Conservation (phyloP, 352 stramenopile species). For the Phytophthora uliginosa region DNA sequence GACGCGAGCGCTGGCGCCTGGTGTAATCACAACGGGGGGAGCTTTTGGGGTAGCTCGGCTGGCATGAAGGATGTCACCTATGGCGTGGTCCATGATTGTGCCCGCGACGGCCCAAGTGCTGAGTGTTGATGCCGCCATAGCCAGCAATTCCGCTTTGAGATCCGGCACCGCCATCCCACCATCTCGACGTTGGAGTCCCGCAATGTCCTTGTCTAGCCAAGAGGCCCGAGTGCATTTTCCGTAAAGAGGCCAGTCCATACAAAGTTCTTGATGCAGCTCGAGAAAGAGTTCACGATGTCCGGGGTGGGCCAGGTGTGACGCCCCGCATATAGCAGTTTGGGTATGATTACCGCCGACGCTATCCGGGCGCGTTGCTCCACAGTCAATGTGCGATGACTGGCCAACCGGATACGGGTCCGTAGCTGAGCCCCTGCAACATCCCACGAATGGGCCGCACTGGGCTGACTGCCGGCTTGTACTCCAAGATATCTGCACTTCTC, state of each 20-base stretch:
- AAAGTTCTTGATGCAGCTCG: not conserved
- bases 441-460: not conserved
- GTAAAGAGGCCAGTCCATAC: not conserved
- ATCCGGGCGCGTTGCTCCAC: not conserved
- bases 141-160: too few species aligned
- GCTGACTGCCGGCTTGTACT: not conserved
- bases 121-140: too few species aligned
- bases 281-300: not conserved
- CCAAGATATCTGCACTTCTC: not conserved
- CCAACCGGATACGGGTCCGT: not conserved
- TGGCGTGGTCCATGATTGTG: too few species aligned
- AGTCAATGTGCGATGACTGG: not conserved
- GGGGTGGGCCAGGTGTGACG: not conserved
- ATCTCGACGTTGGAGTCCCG: too few species aligned
- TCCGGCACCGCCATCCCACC: too few species aligned
- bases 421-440: not conserved
- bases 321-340: too few species aligned
- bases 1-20: too few species aligned
- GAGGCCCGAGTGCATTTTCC: not conserved
- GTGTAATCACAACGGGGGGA: too few species aligned
- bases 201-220: not conserved
- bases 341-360: too few species aligned
- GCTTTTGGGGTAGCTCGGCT: too few species aligned
- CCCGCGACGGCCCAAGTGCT: too few species aligned
- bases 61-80: too few species aligned